Percentiles rank a stretch among this genome's conserved stretches.
These are phyloP conservation scores for Trichoderma breve DNA, from an alignment of 2,329 filamentous ascomycete genomes.

Conservation along the genomic window DNA sequence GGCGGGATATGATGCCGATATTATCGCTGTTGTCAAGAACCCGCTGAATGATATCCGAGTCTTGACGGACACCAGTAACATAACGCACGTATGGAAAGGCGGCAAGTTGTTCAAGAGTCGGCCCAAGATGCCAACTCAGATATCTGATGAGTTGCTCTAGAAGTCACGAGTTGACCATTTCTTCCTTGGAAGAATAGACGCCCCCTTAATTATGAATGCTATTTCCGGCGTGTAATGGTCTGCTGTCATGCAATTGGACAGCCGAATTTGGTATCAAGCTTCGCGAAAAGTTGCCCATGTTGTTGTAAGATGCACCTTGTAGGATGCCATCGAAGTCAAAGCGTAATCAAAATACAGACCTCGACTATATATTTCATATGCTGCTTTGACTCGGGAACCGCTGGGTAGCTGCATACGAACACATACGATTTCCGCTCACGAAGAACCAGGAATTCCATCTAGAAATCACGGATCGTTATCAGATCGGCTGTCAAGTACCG, in stretches of 20 bases:
- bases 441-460: not conserved
- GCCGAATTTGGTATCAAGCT: not conserved
- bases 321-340: not conserved
- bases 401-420: not conserved
- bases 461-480: not conserved
- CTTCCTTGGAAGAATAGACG: not conserved
- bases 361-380: not conserved
- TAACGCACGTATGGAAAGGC: constrained; percentile 44
- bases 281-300: not conserved
- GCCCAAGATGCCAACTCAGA: constrained; percentile 19
- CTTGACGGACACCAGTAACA: constrained; percentile 38
- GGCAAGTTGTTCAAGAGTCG: constrained; percentile 42
- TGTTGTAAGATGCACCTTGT: not conserved
- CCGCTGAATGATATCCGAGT: constrained; percentile 43
- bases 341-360: not conserved
- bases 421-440: not conserved
- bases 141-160: not conserved
- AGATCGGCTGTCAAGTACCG: not conserved
- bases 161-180: not conserved
- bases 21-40: constrained; percentile 43
- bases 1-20: constrained; percentile 47
- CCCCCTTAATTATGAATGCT: not conserved
- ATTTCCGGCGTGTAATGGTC: not conserved
- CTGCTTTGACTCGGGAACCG: not conserved
- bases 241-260: not conserved